Base-by-base conservation (phyloP, 305 asterid genomes). In the Salvia sclarea region DNA sequence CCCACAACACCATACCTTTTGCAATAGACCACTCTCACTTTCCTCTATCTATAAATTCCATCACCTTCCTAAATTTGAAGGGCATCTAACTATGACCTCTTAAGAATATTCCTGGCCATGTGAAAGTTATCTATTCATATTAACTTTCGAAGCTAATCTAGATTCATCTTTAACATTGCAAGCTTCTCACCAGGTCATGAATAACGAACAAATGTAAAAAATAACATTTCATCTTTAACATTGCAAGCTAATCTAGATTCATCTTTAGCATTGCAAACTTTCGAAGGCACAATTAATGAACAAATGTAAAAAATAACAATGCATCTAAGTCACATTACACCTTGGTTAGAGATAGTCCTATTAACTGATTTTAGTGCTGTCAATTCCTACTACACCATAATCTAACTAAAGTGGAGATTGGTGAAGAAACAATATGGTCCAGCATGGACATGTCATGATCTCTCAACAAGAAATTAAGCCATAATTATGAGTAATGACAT, bases 41-140 rank as follows among this genome's bases (percentile, higher is more conserved):
- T 56, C 63, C 48, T 45, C 43, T 41, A 25, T 60, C 52, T 45
- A 25, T 52, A 21, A 48, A 38, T 59, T 17, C 50, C 64, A 52
- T 56, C 57, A 38, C 16, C 25, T 64, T 17, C 38, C 57, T 57
- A 57, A 45, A 45, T 25, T 66, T 45, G 41, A 33, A 50, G 69
- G 56, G 56, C 35, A 70, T 30, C 48, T 30, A 64, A 40, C 37
- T n/a, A 28, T 56, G 21, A 49, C 60, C 56, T 49, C 31, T 57
- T 21, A 14, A 63, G 8, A 55, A 63, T 53, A 52, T 6, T 50
- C n/a, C 4, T n/a, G 40, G 35, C 18, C 31, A n/a, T 21, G 45
- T 52, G 8, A 44, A 31, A 56, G 16, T 31, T 11, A 63, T 12
- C 37, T 53, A 61, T 64, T 33, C 44, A 3, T 33, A 33, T 10